Percentiles rank a stretch among this genome's conserved stretches.
phyloP scores from a whole-genome alignment of 805 yeast genomes.

The Metschnikowia gelsemii region DNA sequence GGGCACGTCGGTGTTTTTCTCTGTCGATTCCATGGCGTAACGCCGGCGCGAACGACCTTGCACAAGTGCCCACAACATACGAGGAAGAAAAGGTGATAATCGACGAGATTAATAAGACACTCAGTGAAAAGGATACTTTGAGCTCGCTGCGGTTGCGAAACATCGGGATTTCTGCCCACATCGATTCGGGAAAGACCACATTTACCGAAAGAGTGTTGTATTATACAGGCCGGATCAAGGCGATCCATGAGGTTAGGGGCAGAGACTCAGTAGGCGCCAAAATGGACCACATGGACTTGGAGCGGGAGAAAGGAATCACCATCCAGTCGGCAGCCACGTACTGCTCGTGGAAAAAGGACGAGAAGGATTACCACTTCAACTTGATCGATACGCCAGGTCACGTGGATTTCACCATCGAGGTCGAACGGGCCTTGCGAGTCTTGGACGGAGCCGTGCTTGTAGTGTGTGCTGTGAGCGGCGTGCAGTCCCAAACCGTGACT shows the following conservation, averaged over 20 bases:
- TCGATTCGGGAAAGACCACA: constrained; percentile 97
- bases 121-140: constrained; percentile 52
- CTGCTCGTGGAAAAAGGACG: constrained; percentile 88
- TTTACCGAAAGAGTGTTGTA: constrained; percentile 95
- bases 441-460: constrained; percentile 97
- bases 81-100: constrained; percentile 73
- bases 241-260: constrained; percentile 96
- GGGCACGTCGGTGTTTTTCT: constrained; percentile 5
- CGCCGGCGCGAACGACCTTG: constrained; percentile 12
- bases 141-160: constrained; percentile 71
- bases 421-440: constrained; percentile 97
- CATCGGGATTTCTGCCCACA: constrained; percentile 97
- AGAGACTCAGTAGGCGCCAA: constrained; percentile 98
- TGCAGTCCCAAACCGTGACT: constrained; percentile 97
- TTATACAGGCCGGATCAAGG: constrained; percentile 95
- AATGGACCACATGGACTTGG: constrained; percentile 99
- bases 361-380: constrained; percentile 76
- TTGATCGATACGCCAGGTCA: constrained; percentile 98
- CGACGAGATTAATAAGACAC: constrained; percentile 51
- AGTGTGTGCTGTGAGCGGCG: constrained; percentile 98
- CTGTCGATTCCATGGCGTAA: constrained; percentile 1
- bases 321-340: constrained; percentile 98
- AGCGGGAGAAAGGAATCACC: constrained; percentile 97
- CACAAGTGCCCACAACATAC: constrained; percentile 43
- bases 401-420: constrained; percentile 98